These are phyloP conservation scores for Plasmodium gallinaceum DNA, from an alignment of 169 alveolate species.

Conservation along the genomic window DNA sequence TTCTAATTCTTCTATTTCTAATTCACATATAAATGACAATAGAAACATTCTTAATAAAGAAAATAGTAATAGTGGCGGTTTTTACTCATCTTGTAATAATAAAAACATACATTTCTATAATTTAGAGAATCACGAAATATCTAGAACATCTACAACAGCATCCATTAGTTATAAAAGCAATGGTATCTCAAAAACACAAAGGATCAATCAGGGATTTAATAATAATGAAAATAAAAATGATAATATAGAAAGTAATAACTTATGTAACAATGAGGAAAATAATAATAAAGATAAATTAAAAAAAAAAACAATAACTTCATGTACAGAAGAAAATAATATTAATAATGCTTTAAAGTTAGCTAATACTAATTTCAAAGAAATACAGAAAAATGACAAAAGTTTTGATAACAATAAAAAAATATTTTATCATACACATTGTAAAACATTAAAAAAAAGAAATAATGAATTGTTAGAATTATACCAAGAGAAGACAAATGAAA, in stretches of 20 bases:
- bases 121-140: constrained; percentile 36
- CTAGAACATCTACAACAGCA: constrained; percentile 51
- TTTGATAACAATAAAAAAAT: not conserved
- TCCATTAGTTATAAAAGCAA: constrained; percentile 19
- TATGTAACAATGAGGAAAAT: not conserved
- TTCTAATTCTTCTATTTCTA: too few species aligned
- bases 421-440: not conserved
- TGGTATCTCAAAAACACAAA: not conserved
- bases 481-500: too few species aligned
- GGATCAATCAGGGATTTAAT: not conserved
- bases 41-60: not conserved
- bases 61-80: not conserved
- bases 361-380: constrained; percentile 3
- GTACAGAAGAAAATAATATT: constrained; percentile 11
- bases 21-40: not conserved
- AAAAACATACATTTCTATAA: constrained; percentile 16
- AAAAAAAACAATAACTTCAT: not conserved
- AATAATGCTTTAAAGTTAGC: constrained; percentile 4
- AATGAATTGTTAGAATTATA: not conserved
- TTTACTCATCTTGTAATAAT: not conserved
- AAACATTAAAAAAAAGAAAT: not conserved
- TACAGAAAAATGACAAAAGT: not conserved
- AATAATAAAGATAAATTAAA: constrained; percentile 5
- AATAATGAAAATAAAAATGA: not conserved
- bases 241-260: not conserved